Base-by-base conservation (phyloP, 2,329 filamentous ascomycete genomes). In the Venturia asperata region DNA sequence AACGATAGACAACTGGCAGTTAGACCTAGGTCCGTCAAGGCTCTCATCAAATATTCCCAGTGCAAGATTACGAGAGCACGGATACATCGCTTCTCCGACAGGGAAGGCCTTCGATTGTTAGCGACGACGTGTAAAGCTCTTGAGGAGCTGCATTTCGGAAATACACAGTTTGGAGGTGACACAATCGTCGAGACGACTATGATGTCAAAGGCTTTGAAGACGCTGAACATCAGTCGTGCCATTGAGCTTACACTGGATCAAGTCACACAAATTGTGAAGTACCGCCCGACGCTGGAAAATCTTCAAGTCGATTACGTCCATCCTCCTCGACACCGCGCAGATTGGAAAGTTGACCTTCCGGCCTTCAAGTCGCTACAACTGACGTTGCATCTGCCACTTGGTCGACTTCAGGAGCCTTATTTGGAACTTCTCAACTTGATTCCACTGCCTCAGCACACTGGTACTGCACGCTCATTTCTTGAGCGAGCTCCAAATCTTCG, bases 91-190 rank as follows among this genome's bases (percentile, higher is more conserved):
- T 71, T 80, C 39, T 71, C 70, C 56, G 75, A 80, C 39, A 67
- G 74, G 15, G 75, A 78, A 42, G 74, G 78, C 41, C 70, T 78
- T 0, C 70, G 76, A n/a, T 76, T 77, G 13, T 70, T 81, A 2
- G 70, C 72, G 0, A 72, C 70, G 19, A 70, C 71, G 2, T 80
- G 78, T 63, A 74, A 73, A 52, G 62, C 68, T 10, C 71, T 78
- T 1, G 56, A 69, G 6, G 68, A 71, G 5, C 58, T 78, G n/a
- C 71, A 72, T n/a, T 69, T 78, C 42, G 52, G 74, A 1, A 63
- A 72, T 5, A 52, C 62, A 37, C 30, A 47, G 3, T 47, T 72
- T 5, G 68, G 71, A 45, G 70, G 69, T 5, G 69, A 73, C 0
- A 71, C 71, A 7, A 64, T 77, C 10, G 67, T 74, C 15, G 71